phyloP scores from a whole-genome alignment of 805 yeast genomes.

The Debaryomyces prosopidis region DNA sequence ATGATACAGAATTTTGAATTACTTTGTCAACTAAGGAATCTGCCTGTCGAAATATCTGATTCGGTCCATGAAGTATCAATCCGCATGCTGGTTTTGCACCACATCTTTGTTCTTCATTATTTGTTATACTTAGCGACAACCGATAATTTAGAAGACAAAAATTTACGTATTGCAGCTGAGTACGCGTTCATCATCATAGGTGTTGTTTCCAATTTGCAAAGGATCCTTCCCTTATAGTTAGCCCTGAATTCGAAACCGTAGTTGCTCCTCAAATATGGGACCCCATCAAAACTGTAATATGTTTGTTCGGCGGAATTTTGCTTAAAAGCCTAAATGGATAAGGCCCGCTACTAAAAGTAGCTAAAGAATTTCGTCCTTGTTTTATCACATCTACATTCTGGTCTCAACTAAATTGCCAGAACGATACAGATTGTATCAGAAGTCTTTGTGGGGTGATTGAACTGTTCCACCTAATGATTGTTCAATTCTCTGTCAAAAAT shows the following conservation, averaged over 20 bases:
- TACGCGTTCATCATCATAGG: slow-evolving; percentile 2
- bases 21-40: neutral
- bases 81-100: too few relatives aligned
- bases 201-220: slow-evolving; percentile 3
- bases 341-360: slow-evolving; percentile 3
- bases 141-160: neutral
- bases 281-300: neutral
- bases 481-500: neutral
- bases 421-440: too few relatives aligned
- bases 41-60: too few relatives aligned
- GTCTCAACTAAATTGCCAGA: too few relatives aligned
- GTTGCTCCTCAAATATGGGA: slow-evolving; percentile 6
- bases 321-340: slow-evolving; percentile 5
- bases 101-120: too few relatives aligned
- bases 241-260: slow-evolving; percentile 7
- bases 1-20: neutral
- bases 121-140: too few relatives aligned
- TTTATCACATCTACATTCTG: neutral
- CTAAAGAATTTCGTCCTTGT: slow-evolving; percentile 3
- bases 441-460: neutral
- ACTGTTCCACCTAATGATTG: neutral
- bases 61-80: too few relatives aligned
- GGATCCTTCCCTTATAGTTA: slow-evolving; percentile 4
- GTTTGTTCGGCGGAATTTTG: slow-evolving; percentile 1
- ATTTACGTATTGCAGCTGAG: neutral